Percentiles rank a stretch among this genome's conserved stretches.
phyloP scores from a whole-genome alignment of 331 rosid species.

The Pyracantha coccinea region DNA sequence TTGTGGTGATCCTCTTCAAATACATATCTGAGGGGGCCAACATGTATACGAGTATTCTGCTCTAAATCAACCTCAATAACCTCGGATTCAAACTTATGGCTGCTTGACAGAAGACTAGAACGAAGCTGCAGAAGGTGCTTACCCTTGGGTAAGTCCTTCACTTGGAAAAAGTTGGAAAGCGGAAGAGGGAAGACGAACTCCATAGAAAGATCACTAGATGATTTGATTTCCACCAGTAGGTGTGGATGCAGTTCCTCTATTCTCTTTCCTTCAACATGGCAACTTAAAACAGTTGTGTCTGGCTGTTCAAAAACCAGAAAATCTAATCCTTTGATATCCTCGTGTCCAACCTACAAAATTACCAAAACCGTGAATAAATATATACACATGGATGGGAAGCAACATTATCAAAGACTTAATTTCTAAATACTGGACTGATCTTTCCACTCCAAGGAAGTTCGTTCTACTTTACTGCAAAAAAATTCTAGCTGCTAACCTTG shows the following conservation, averaged over 20 bases:
- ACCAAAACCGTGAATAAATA: slow-evolving; percentile 8
- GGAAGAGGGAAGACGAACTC: slow-evolving; percentile 76
- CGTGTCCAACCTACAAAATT: slow-evolving; percentile 62
- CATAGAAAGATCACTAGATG: slow-evolving; percentile 51
- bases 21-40: slow-evolving; percentile 77
- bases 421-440: not conserved
- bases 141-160: slow-evolving; percentile 77
- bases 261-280: slow-evolving; percentile 86
- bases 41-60: slow-evolving; percentile 60
- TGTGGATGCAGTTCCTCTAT: slow-evolving; percentile 55
- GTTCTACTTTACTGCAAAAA: not conserved
- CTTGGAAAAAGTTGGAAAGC: slow-evolving; percentile 92
- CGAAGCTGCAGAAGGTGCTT: slow-evolving; percentile 78
- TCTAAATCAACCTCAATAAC: slow-evolving; percentile 78
- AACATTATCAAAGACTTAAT: slow-evolving; percentile 4
- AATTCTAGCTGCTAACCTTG: slow-evolving; percentile 41
- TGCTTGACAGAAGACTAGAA: slow-evolving; percentile 52
- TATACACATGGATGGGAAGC: not conserved
- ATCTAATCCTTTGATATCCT: slow-evolving; percentile 75
- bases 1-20: slow-evolving; percentile 55
- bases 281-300: slow-evolving; percentile 77
- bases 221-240: slow-evolving; percentile 81
- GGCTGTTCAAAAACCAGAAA: slow-evolving; percentile 95
- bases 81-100: slow-evolving; percentile 76
- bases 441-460: not conserved